These are phyloP conservation scores for Macrolepiota dolichaula DNA, from an alignment of 768 basidiomycete genomes.

Conservation along the genomic window DNA sequence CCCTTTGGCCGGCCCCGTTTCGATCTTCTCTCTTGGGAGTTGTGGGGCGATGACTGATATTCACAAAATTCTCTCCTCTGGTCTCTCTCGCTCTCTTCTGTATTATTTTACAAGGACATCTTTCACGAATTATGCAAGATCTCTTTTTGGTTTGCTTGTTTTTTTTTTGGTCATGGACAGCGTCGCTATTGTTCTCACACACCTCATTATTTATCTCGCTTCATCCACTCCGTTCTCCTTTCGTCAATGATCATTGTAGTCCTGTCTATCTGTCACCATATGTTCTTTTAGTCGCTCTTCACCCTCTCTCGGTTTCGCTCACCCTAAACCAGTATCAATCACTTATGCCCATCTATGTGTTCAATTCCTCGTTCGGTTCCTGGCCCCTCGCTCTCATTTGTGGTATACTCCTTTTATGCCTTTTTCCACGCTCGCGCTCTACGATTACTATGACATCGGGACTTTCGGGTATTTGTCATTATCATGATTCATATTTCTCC, in stretches of 20 bases:
- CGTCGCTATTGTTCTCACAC: background rate
- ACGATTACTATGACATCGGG: slow-evolving; percentile 1
- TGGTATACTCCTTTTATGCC: background rate
- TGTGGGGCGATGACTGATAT: slow-evolving; percentile 3
- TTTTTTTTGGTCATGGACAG: background rate
- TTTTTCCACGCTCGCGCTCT: background rate
- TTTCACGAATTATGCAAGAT: background rate
- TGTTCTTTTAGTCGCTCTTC: background rate
- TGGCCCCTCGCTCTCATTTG: background rate
- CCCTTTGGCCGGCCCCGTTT: background rate
- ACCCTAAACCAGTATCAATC: background rate
- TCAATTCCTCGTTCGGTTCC: background rate
- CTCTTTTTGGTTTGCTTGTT: background rate
- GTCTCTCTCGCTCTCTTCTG: background rate
- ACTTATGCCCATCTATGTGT: background rate
- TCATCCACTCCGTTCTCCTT: background rate
- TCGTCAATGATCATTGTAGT: background rate
- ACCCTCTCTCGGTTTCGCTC: background rate
- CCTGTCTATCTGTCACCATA: background rate
- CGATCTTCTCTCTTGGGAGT: background rate
- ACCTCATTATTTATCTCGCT: background rate
- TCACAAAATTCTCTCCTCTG: background rate
- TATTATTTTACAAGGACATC: background rate
- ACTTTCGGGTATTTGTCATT: background rate
- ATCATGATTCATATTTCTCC: background rate